phyloP scores from a whole-genome alignment of 2,329 filamentous ascomycete species.

The Verticillium nonalfalfae region DNA sequence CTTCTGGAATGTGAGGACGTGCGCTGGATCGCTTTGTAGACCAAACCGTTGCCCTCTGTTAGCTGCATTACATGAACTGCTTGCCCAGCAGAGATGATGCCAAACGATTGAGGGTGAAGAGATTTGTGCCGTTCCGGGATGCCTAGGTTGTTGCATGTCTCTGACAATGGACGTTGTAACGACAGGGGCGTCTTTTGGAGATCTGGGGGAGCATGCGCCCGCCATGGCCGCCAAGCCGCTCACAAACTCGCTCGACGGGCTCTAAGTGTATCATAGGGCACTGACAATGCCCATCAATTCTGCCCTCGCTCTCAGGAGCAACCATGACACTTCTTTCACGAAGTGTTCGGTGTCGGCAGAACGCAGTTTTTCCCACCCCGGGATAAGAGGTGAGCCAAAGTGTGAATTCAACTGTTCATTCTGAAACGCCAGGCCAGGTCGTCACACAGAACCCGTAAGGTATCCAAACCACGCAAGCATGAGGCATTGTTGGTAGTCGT shows the following conservation, averaged over 20 bases:
- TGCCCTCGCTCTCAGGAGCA: background rate
- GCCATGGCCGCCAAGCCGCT: background rate
- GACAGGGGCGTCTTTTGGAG: background rate
- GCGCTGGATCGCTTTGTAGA: background rate
- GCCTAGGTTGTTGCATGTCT: background rate
- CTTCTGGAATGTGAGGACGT: background rate
- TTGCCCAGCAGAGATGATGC: background rate
- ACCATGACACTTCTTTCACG: background rate
- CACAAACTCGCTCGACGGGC: background rate
- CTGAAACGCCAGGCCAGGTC: too few species aligned
- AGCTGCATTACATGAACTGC: background rate
- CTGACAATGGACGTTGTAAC: background rate
- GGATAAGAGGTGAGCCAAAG: too few species aligned
- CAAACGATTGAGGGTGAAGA: background rate
- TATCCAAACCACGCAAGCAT: background rate
- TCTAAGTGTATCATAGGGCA: background rate
- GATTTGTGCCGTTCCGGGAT: background rate
- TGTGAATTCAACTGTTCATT: too few species aligned
- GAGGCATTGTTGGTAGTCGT: background rate
- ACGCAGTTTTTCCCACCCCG: too few species aligned
- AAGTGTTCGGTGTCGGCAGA: too few species aligned
- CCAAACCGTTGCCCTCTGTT: too few species aligned
- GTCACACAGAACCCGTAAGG: background rate
- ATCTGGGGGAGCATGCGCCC: background rate
- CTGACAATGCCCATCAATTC: background rate